These are phyloP conservation scores for Allantophomopsis cytisporea DNA, from an alignment of 2,329 filamentous ascomycete species.

Conservation along the genomic window DNA sequence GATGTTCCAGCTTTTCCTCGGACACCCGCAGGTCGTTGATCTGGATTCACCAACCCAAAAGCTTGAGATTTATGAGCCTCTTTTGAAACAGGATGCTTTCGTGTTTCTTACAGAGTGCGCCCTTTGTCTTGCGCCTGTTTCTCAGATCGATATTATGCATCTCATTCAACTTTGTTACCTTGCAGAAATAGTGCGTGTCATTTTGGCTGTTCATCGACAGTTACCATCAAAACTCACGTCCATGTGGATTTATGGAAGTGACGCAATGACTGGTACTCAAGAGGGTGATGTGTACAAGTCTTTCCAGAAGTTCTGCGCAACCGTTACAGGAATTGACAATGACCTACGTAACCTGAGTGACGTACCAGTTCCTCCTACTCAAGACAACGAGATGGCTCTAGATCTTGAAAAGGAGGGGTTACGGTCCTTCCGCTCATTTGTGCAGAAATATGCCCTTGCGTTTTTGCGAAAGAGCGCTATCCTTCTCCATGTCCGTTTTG, in stretches of 20 bases:
- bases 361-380: not conserved
- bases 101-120: slow-evolving; percentile 71
- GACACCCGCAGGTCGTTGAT: slow-evolving; percentile 25
- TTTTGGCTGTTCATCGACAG: slow-evolving; percentile 43
- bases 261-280: not conserved
- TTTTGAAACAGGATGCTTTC: slow-evolving; percentile 61
- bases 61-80: slow-evolving; percentile 27
- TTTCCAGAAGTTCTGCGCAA: slow-evolving; percentile 13
- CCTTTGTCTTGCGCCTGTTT: slow-evolving; percentile 52
- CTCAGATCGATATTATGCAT: slow-evolving; percentile 63
- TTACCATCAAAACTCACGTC: slow-evolving; percentile 25
- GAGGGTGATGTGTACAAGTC: not conserved
- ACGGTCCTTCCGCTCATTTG: slow-evolving; percentile 41
- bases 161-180: slow-evolving; percentile 78
- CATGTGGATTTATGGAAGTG: slow-evolving; percentile 27
- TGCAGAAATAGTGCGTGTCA: slow-evolving; percentile 78
- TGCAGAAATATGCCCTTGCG: slow-evolving; percentile 73
- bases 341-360: not conserved
- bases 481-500: slow-evolving; percentile 76
- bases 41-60: slow-evolving; percentile 6
- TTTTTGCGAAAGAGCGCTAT: slow-evolving; percentile 81
- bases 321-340: slow-evolving; percentile 3
- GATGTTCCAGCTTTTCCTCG: slow-evolving; percentile 62
- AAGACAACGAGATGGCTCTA: not conserved
- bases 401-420: slow-evolving; percentile 33